A percentile compares a stretch with the other conserved stretches of the same genome.
Conservation (phyloP, 306 rosid genomes). For the Senna tora region DNA sequence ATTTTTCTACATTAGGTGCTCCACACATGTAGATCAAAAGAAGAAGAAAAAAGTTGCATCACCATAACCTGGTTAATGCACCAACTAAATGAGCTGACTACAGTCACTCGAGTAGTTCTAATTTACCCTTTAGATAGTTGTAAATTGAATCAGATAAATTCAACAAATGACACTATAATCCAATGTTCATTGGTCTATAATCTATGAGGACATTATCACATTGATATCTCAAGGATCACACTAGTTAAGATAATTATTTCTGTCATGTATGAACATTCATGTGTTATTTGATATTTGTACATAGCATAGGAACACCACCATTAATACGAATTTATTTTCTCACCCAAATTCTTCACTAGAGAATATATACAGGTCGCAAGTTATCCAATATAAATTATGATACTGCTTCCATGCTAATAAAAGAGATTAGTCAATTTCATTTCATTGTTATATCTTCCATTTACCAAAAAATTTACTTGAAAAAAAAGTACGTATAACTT, state of each 20-base stretch:
- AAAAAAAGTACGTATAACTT: neutral
- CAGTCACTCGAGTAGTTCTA: neutral
- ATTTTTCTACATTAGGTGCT: too few species aligned
- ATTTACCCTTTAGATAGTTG: neutral
- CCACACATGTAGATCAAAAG: neutral
- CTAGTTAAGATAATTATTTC: neutral
- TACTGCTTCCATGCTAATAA: neutral
- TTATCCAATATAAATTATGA: neutral
- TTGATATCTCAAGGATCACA: neutral
- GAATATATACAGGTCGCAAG: neutral
- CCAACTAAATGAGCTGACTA: conserved; percentile 6
- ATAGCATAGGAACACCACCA: neutral
- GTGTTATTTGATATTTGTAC: neutral
- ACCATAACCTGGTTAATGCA: conserved; percentile 2
- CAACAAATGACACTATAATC: neutral
- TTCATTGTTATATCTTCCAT: neutral
- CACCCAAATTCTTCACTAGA: neutral
- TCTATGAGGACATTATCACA: neutral
- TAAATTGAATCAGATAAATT: neutral
- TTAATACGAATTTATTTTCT: neutral
- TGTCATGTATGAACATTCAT: neutral
- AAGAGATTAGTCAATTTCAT: neutral
- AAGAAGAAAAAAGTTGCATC: neutral
- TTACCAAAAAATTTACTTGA: neutral
- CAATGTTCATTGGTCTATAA: neutral